Conservation (phyloP, 805 yeast species). For the Dipodascopsis tothii region DNA sequence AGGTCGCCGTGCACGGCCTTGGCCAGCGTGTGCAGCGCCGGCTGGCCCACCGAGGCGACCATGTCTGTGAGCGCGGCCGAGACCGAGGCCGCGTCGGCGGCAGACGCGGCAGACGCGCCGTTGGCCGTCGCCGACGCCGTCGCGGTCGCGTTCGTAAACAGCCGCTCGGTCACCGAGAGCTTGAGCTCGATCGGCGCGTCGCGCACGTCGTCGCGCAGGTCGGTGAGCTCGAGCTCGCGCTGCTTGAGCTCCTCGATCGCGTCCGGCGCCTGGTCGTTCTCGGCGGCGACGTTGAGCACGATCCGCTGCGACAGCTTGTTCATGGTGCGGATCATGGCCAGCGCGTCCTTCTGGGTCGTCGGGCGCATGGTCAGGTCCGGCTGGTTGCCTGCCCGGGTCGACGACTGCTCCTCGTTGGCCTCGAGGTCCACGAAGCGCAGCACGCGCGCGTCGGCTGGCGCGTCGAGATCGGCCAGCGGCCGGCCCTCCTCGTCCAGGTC, state of each 20-base stretch:
- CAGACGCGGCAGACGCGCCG: background rate
- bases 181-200: constrained; percentile 10
- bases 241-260: constrained; percentile 24
- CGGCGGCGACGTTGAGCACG: constrained; percentile 36
- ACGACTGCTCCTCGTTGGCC: constrained; percentile 76
- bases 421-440: constrained; percentile 67
- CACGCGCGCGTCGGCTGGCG: constrained; percentile 40
- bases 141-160: background rate
- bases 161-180: background rate
- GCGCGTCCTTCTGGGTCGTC: constrained; percentile 58
- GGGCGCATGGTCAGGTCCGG: constrained; percentile 85
- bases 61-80: background rate
- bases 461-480: constrained; percentile 24
- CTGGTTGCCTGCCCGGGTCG: constrained; percentile 64
- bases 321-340: constrained; percentile 77
- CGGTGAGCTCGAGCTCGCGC: constrained; percentile 11
- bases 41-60: background rate
- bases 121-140: background rate
- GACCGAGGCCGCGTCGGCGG: background rate
- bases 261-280: constrained; percentile 22
- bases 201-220: constrained; percentile 11
- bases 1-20: constrained; percentile 3
- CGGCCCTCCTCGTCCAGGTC: constrained; percentile 56
- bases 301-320: constrained; percentile 77
- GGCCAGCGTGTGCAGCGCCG: background rate